phyloP scores from a whole-genome alignment of 2,329 filamentous ascomycete species.

The Epichloe aotearoae region DNA sequence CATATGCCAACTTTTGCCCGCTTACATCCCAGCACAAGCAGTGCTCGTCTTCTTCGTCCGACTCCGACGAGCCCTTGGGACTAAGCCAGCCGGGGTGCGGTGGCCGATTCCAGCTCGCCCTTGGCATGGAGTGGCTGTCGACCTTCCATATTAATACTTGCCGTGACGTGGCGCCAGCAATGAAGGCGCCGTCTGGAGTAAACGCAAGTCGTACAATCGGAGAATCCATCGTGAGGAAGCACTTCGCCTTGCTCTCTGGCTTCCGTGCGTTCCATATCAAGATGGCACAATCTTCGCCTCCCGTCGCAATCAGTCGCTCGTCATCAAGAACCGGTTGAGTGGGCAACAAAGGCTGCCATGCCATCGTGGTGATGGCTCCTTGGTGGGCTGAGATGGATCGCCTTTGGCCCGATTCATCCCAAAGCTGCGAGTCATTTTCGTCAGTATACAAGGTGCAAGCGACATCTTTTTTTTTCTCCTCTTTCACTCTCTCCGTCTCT shows the following conservation, averaged over 20 bases:
- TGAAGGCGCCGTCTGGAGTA: conserved; percentile 48
- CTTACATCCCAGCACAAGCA: conserved; percentile 49
- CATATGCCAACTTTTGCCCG: conserved; percentile 50
- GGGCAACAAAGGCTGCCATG: conserved; percentile 42
- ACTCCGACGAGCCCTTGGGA: conserved; percentile 37
- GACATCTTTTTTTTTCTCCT: not conserved
- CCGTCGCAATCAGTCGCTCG: conserved; percentile 47
- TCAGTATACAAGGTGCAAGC: not conserved
- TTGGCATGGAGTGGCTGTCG: conserved; percentile 42
- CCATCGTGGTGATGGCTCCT: conserved; percentile 42
- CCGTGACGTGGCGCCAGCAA: conserved; percentile 46
- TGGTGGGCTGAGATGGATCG: conserved; percentile 46
- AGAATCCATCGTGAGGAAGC: conserved; percentile 46
- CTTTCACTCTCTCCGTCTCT: not conserved
- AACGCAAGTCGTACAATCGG: conserved; percentile 47
- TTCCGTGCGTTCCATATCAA: conserved; percentile 47
- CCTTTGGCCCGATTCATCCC: conserved; percentile 39
- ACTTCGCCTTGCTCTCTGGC: conserved; percentile 41
- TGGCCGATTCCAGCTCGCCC: conserved; percentile 45
- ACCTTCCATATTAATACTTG: conserved; percentile 53
- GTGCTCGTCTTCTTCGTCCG: conserved; percentile 47
- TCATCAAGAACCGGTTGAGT: conserved; percentile 26
- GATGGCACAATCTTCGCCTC: conserved; percentile 49
- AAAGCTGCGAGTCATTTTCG: conserved; percentile 28
- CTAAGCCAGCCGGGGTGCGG: conserved; percentile 46